A percentile compares a stretch with the other conserved stretches of the same genome.
phyloP scores from a whole-genome alignment of 768 basidiomycete genomes.

The Kwoniella sp. region DNA sequence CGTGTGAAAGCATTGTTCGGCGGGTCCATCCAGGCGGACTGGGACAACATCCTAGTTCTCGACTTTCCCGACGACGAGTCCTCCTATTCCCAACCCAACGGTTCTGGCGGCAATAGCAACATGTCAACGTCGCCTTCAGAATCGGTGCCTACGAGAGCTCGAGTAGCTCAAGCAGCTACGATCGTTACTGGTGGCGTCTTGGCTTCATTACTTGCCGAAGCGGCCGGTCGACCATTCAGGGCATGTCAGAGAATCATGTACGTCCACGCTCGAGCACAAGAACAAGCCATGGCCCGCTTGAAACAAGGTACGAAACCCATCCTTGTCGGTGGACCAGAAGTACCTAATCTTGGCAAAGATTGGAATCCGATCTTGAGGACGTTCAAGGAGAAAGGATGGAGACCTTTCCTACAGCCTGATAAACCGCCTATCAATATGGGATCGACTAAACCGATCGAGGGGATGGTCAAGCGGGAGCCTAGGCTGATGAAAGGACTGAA shows the following conservation, averaged over 20 bases:
- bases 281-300: constrained; percentile 1
- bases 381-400: constrained; percentile 34
- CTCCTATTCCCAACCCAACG: not conserved
- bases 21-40: constrained; percentile 27
- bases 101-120: not conserved
- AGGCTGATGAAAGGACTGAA: constrained; percentile 24
- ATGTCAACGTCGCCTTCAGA: too few relatives aligned
- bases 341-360: constrained; percentile 2
- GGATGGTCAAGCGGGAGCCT: constrained; percentile 8
- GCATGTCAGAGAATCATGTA: constrained; percentile 39
- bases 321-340: constrained; percentile 1
- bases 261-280: constrained; percentile 1
- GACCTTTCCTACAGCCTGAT: constrained; percentile 42
- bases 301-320: constrained; percentile 4
- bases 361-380: constrained; percentile 29
- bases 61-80: constrained; percentile 15
- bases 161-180: constrained; percentile 50
- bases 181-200: constrained; percentile 51
- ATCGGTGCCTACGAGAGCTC: constrained; percentile 39
- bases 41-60: constrained; percentile 35
- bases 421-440: constrained; percentile 14
- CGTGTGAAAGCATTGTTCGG: constrained; percentile 49
- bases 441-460: constrained; percentile 14
- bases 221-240: constrained; percentile 45
- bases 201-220: constrained; percentile 48